These are phyloP conservation scores for Sparassis latifolia DNA, from an alignment of 1,284 basidiomycete genomes.

Conservation along the genomic window DNA sequence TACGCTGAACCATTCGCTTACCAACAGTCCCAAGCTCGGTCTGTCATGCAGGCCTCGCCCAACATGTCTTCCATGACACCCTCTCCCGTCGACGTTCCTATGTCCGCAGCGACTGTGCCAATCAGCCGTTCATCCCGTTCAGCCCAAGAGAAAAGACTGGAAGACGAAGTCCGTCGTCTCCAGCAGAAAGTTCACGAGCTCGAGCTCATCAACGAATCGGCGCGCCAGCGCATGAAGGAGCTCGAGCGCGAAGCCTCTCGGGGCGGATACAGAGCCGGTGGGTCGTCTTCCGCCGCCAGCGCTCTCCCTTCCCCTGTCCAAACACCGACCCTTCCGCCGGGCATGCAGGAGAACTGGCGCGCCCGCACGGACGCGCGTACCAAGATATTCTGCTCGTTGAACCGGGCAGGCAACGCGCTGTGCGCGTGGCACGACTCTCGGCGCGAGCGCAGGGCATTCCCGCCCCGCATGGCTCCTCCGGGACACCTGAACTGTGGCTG, in stretches of 20 bases:
- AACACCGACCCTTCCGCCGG: constrained; percentile 37
- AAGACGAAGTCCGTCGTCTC: constrained; percentile 35
- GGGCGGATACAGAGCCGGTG: constrained; percentile 18
- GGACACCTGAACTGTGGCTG: constrained; percentile 79
- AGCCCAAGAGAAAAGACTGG: constrained; percentile 13
- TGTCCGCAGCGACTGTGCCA: constrained; percentile 14
- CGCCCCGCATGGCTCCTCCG: constrained; percentile 73
- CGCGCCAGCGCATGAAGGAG: constrained; percentile 38
- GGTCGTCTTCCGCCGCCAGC: constrained; percentile 13
- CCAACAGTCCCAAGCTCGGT: constrained; percentile 14
- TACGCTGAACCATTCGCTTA: constrained; percentile 22
- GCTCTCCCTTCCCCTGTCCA: constrained; percentile 30
- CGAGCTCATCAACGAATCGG: constrained; percentile 39
- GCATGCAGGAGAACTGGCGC: constrained; percentile 58
- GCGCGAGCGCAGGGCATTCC: constrained; percentile 66
- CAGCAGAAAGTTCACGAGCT: constrained; percentile 38
- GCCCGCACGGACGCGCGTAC: constrained; percentile 62
- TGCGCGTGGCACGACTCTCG: constrained; percentile 85
- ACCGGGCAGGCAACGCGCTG: constrained; percentile 77
- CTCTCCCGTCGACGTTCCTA: constrained; percentile 18
- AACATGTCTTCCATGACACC: constrained; percentile 7
- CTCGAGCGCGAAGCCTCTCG: constrained; percentile 39
- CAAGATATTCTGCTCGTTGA: constrained; percentile 70
- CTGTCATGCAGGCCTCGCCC: constrained; percentile 4
- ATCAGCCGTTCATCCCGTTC: constrained; percentile 16